Evolutionary conservation across 2,329 filamentous ascomycete genomes (phyloP), one percentile per base, ranked within the genome.

Genomic region (Dothideomycetidae sp.): DNA sequence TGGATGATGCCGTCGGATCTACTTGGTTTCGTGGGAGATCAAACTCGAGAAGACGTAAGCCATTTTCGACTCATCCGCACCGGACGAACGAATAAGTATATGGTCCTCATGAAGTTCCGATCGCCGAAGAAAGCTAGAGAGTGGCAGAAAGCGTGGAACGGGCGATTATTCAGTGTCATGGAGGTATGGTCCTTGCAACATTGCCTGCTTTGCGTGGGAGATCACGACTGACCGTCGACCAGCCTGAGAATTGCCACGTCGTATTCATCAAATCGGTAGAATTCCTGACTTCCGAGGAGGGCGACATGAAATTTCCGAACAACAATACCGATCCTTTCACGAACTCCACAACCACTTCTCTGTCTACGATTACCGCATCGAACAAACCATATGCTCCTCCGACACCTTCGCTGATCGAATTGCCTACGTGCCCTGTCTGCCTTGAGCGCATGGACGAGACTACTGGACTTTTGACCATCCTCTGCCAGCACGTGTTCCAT

Each of bases 371-470:
- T n/a, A 26, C 21, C 7, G 7, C 21, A 7, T 16, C 36, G 4
- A 14, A 15, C 29, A 78, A 77, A 51, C 75, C 75, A 9, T 60
- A 73, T n/a, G 71, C 75, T 10, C 75, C 75, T n/a, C 73, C 73
- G 2, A 93, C 88, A 1, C 81, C 86, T 1, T 80, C 82, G 34
- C 68, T 96, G 1, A 71, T 93, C 37, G 90, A 98, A 60, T 65
- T 98, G 10, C 90, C 90, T 2, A 96, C 90, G 1, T 98, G 90
- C 46, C 86, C 90, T 0, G 90, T 98, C 7, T 98, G 90, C 48
- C 70, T 98, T 4, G 90, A 98, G 57, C 78, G 88, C 33, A 98
- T 98, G 90, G 90, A 98, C 52, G 88, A 96, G 55, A 94, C 86
- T 0, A 92, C 85, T 0, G 90, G 90, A 0, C 67, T 98, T 2